phyloP scores from a whole-genome alignment of 805 yeast species.

The Jamesozyma rosinii region DNA sequence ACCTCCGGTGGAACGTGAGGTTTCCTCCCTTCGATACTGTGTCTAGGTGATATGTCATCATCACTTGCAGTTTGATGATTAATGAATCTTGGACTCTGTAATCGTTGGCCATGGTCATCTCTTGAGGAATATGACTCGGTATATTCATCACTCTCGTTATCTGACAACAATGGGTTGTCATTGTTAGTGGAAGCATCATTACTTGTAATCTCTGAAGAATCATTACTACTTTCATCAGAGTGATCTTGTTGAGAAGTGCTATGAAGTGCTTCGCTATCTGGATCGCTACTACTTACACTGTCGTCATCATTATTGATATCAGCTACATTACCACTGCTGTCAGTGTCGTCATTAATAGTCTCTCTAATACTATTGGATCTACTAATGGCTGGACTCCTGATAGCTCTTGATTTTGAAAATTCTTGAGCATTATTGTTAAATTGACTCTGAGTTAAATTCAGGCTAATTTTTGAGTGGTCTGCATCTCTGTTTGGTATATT shows the following conservation, averaged over 20 bases:
- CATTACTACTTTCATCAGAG: neutral
- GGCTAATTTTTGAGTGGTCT: neutral
- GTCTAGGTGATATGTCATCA: neutral
- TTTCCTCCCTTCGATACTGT: neutral
- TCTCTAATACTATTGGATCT: neutral
- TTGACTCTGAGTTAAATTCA: neutral
- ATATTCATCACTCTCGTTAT: neutral
- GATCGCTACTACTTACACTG: neutral
- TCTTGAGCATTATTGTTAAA: neutral
- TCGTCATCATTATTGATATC: constrained; percentile 8
- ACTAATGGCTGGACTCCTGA: neutral
- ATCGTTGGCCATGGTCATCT: neutral
- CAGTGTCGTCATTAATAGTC: neutral
- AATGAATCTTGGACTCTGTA: neutral
- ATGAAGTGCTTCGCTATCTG: neutral
- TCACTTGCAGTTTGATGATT: neutral
- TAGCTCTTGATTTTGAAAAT: neutral
- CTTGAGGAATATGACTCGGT: constrained; percentile 3
- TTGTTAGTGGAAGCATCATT: neutral
- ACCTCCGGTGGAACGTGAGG: neutral
- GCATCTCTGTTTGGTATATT: neutral
- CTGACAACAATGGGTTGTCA: neutral
- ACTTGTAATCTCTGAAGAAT: neutral
- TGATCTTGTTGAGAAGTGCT: neutral
- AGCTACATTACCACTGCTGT: constrained; percentile 5